Evolutionary conservation across 1,139 yeast species (phyloP).

Genomic region (Groenewaldozyma auringiensis): DNA sequence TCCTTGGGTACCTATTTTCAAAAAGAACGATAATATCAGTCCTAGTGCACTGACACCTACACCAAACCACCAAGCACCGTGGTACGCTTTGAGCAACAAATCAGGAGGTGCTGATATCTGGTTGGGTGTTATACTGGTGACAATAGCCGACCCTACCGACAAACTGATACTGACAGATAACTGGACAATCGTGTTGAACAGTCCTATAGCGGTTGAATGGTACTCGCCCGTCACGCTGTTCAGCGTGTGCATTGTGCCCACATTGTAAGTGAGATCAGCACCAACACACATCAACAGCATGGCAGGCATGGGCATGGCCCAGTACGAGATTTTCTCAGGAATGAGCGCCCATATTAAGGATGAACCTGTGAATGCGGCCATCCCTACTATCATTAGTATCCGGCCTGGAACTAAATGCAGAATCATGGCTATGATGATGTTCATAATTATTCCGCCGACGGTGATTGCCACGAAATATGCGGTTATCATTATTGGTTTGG

Average conservation of each 20-base stretch:
- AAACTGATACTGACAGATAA: conserved; percentile 36
- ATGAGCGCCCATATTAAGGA: conserved; percentile 38
- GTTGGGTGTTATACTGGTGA: conserved; percentile 26
- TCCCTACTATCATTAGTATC: conserved; percentile 31
- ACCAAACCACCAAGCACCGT: conserved; percentile 37
- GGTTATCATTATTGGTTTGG: conserved; percentile 35
- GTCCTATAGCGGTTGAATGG: conserved; percentile 41
- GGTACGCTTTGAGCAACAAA: conserved; percentile 30
- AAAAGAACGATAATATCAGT: conserved; percentile 29
- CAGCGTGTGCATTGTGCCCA: conserved; percentile 36
- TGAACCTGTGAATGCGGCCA: conserved; percentile 30
- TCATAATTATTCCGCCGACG: conserved; percentile 34
- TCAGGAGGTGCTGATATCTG: conserved; percentile 26
- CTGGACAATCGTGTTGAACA: conserved; percentile 38
- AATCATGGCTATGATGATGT: conserved; percentile 38
- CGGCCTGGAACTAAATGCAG: conserved; percentile 38
- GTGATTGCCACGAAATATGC: conserved; percentile 37
- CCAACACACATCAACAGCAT: conserved; percentile 36
- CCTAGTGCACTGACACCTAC: conserved; percentile 32
- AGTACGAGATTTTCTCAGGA: conserved; percentile 31
- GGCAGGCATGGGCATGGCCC: conserved; percentile 40
- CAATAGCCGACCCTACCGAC: conserved; percentile 35
- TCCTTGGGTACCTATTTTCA: conserved; percentile 34
- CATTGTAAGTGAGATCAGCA: conserved; percentile 40
- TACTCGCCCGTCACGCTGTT: conserved; percentile 33